Base-by-base conservation (phyloP, 306 rosid genomes). In the Luffa acutangula region DNA sequence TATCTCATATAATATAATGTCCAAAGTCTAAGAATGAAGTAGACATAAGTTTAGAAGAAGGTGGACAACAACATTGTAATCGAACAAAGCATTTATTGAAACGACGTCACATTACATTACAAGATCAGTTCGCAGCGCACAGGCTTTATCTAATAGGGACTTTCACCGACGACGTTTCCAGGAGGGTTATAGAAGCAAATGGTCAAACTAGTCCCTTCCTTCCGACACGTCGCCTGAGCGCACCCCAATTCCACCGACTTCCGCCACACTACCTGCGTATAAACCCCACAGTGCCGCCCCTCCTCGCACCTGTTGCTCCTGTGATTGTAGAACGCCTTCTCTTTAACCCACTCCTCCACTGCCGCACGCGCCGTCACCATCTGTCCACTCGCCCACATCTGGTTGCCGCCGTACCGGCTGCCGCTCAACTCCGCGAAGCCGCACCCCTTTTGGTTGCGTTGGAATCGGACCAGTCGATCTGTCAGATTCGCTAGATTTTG, bases 261-360 rank as follows among this genome's bases (percentile, higher is more conserved):
- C 84, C 82, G 85, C 97, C 98, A 94, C 76, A 94, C 98, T 3
- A 94, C 92, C 74, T 92, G 97, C 0, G 97, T 94, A 53, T 90
- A 94, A 13, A 90, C 94, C 0, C 97, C 98, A 18, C 98, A 92
- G 60, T 7, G 80, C 67, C 86, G 96, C 3, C 82, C 82, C 18
- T 70, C 33, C 21, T 43, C 83, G 82, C 98, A 94, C 33, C 92
- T 48, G 85, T 94, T 94, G 42, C 63, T 83, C 4, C 59, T 57
- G 82, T 87, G 87, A 46, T 86, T 82, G 80, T 94, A 94, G 84
- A 71, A 90, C 7, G 81, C 75, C 67, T 89, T 92, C 93, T 92
- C 92, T 76, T 81, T 87, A 39, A 92, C 93, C 98, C 98, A 94
- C 45, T 78, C 83, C 75, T 82, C 97, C 78, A 92, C 97, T 0